Evolutionary conservation across 2,329 filamentous ascomycete species (phyloP).

Genomic region (Aureobasidium leucospermi): DNA sequence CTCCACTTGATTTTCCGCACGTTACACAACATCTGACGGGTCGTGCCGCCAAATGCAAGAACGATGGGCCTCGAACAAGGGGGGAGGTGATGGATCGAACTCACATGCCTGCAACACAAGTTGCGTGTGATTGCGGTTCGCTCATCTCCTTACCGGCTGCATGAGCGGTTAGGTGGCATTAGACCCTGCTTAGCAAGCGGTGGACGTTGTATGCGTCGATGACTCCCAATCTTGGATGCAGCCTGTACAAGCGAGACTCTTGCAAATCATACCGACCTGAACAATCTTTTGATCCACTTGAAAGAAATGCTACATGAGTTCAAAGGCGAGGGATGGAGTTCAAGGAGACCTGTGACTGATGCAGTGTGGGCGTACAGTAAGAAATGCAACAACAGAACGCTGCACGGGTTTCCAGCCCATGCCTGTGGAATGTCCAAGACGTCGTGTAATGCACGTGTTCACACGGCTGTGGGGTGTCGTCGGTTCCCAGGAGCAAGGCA

Average conservation of each 20-base stretch:
- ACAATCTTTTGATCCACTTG: background rate
- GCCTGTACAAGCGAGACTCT: background rate
- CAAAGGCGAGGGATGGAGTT: background rate
- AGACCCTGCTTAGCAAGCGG: background rate
- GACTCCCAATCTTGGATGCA: too few relatives aligned
- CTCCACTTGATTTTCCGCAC: background rate
- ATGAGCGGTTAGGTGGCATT: background rate
- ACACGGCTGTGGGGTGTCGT: background rate
- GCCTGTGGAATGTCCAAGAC: background rate
- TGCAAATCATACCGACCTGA: background rate
- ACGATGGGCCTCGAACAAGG: background rate
- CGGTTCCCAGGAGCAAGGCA: background rate
- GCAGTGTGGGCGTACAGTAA: background rate
- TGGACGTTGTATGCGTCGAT: background rate
- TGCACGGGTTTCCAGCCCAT: background rate
- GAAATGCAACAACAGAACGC: background rate
- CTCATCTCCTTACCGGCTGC: background rate
- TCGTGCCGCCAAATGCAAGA: background rate
- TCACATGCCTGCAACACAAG: constrained; percentile 1
- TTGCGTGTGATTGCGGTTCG: background rate
- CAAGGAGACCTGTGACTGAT: background rate
- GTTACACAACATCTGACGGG: background rate
- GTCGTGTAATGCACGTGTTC: constrained; percentile 1
- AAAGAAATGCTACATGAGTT: background rate
- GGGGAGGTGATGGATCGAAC: background rate